A percentile compares a stretch with the other conserved stretches of the same genome.
Evolutionary conservation across 2,329 filamentous ascomycete genomes (phyloP).

Genomic region (Penicillium aurantiogriseum): DNA sequence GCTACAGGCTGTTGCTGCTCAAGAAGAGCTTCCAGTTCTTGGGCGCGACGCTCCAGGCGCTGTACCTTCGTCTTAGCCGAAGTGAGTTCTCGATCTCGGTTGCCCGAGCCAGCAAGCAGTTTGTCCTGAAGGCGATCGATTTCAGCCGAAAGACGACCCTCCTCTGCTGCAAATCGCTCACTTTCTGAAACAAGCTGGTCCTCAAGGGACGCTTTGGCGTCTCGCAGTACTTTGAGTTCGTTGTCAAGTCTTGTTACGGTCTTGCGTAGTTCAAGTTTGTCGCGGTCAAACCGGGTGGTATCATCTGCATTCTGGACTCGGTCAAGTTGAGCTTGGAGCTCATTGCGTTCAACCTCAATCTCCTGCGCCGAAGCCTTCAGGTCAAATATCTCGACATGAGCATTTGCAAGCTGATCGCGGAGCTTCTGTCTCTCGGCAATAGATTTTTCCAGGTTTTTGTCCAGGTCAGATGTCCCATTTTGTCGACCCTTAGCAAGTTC

Average conservation of each 20-base stretch:
- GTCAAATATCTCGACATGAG: slow-evolving; percentile 61
- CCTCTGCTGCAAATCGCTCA: slow-evolving; percentile 64
- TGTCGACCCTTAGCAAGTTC: slow-evolving; percentile 59
- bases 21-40: slow-evolving; percentile 53
- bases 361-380: slow-evolving; percentile 58
- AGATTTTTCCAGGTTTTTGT: slow-evolving; percentile 56
- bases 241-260: slow-evolving; percentile 66
- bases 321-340: slow-evolving; percentile 61
- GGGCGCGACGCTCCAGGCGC: slow-evolving; percentile 60
- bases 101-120: slow-evolving; percentile 41
- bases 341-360: slow-evolving; percentile 64
- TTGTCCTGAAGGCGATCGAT: slow-evolving; percentile 54
- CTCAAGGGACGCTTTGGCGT: slow-evolving; percentile 64
- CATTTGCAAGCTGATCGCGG: slow-evolving; percentile 61
- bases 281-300: slow-evolving; percentile 63
- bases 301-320: slow-evolving; percentile 56
- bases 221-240: slow-evolving; percentile 63
- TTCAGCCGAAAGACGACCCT: slow-evolving; percentile 57
- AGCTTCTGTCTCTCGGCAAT: slow-evolving; percentile 62
- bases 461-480: slow-evolving; percentile 59
- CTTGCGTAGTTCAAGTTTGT: slow-evolving; percentile 66
- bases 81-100: slow-evolving; percentile 49
- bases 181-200: slow-evolving; percentile 65
- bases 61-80: slow-evolving; percentile 61
- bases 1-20: slow-evolving; percentile 54